A percentile compares a stretch with the other conserved stretches of the same genome.
Conservation (phyloP, 2,329 filamentous ascomycete genomes). For the Arthrobotrys pseudoclavata region DNA sequence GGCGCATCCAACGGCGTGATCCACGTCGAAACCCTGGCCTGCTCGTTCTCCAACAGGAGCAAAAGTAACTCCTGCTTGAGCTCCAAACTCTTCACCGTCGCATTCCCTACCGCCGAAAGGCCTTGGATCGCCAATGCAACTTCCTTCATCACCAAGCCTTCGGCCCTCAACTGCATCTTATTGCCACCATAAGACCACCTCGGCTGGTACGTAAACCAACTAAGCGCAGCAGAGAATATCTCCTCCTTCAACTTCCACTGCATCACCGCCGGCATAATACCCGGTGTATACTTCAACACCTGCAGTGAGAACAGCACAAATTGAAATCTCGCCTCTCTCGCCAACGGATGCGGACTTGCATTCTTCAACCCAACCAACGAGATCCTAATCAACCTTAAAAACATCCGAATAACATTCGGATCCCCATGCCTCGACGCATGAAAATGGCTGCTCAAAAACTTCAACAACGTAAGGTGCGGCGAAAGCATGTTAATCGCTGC, state of each 20-base stretch:
- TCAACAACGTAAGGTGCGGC: slow-evolving; percentile 85
- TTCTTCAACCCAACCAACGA: slow-evolving; percentile 81
- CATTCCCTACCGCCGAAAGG: slow-evolving; percentile 53
- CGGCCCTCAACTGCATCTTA: slow-evolving; percentile 90
- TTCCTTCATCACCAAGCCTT: slow-evolving; percentile 79
- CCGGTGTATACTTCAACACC: slow-evolving; percentile 79
- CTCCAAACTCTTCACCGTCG: slow-evolving; percentile 57
- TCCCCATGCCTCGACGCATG: slow-evolving; percentile 90
- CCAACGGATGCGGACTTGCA: slow-evolving; percentile 83
- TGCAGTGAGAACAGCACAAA: slow-evolving; percentile 85
- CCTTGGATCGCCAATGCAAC: slow-evolving; percentile 68
- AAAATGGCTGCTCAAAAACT: slow-evolving; percentile 94
- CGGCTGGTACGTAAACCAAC: slow-evolving; percentile 87
- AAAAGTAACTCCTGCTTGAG: slow-evolving; percentile 85
- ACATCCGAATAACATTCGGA: slow-evolving; percentile 82
- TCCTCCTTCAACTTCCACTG: slow-evolving; percentile 90
- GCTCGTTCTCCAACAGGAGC: slow-evolving; percentile 85
- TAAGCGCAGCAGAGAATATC: slow-evolving; percentile 84
- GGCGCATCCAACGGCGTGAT: slow-evolving; percentile 81
- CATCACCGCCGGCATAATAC: slow-evolving; percentile 73
- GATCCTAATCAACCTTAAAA: slow-evolving; percentile 82
- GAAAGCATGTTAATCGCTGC: slow-evolving; percentile 84
- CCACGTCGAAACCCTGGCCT: slow-evolving; percentile 88
- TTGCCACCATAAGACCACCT: slow-evolving; percentile 98
- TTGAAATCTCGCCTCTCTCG: slow-evolving; percentile 91